These are phyloP conservation scores for Lichina pygmaea DNA, from an alignment of 495 filamentous ascomycete genomes.

Conservation along the genomic window DNA sequence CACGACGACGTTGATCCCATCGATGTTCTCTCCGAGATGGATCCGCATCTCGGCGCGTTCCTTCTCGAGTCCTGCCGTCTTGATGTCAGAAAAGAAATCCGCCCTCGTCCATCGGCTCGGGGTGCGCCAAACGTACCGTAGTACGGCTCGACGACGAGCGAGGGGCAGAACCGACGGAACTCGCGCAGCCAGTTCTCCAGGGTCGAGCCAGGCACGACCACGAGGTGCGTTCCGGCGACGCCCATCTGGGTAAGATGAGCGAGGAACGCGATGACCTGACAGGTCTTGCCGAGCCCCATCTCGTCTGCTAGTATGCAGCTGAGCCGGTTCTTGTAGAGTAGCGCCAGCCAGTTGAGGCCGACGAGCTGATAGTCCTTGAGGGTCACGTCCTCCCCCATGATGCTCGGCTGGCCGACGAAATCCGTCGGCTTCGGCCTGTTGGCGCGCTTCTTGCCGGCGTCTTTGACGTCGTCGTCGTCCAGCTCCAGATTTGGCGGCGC, in stretches of 20 bases:
- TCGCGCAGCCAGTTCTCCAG: constrained; percentile 88
- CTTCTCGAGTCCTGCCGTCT: constrained; percentile 17
- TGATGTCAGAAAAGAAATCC: not conserved
- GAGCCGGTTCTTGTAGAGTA: constrained; percentile 50
- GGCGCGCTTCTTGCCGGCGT: constrained; percentile 9
- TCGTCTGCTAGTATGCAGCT: constrained; percentile 88
- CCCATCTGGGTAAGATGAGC: constrained; percentile 41
- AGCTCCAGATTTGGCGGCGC: constrained; percentile 14
- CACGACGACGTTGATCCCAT: constrained; percentile 56
- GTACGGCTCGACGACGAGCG: constrained; percentile 50
- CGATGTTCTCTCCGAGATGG: constrained; percentile 30
- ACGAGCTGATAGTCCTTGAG: constrained; percentile 88
- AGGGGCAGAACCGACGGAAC: constrained; percentile 65
- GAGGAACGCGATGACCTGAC: constrained; percentile 82
- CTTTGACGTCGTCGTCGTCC: constrained; percentile 17
- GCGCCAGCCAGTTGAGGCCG: constrained; percentile 74
- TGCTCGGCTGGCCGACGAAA: constrained; percentile 41
- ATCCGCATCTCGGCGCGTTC: constrained; percentile 39
- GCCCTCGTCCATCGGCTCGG: not conserved
- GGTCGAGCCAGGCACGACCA: constrained; percentile 79
- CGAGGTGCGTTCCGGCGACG: constrained; percentile 49
- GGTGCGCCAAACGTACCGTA: constrained; percentile 21
- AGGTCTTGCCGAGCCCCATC: constrained; percentile 95
- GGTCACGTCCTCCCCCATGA: constrained; percentile 39
- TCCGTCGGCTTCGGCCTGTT: constrained; percentile 11